Evolutionary conservation across 129 eudicot species (phyloP).

Genomic region (Artemisia argyi): DNA sequence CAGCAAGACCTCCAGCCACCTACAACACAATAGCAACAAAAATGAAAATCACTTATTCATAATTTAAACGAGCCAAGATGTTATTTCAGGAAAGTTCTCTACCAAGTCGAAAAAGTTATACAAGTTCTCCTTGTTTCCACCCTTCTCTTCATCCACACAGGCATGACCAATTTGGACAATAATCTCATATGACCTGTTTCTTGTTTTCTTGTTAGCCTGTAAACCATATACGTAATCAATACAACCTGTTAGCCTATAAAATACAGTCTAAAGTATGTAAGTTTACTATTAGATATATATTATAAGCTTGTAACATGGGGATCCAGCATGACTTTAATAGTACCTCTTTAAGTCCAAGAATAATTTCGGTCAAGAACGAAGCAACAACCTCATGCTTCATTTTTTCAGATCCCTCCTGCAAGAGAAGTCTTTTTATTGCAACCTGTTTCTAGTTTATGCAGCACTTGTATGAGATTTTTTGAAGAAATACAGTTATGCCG

Average conservation of each 20-base stretch:
- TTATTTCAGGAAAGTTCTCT: conserved; percentile 2
- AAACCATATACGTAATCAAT: conserved; percentile 3
- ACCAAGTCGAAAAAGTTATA: conserved; percentile 75
- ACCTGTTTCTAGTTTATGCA: no score
- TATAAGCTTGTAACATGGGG: no score
- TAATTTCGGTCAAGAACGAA: conserved; percentile 81
- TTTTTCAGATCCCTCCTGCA: conserved; percentile 62
- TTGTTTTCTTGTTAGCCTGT: conserved; percentile 89
- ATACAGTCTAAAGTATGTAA: no score
- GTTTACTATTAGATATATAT: no score
- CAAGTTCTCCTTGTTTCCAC: conserved; percentile 69
- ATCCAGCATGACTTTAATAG: conserved; percentile 9
- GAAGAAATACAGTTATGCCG: no score
- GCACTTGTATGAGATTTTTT: no score
- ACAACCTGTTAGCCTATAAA: no score
- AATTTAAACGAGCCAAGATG: conserved; percentile 2
- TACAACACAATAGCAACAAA: conserved; percentile 26
- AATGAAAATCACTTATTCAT: neutral
- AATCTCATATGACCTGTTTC: conserved; percentile 88
- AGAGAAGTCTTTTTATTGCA: no score
- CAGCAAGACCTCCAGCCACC: conserved; percentile 91
- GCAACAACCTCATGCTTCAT: conserved; percentile 50
- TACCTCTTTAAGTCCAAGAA: conserved; percentile 98
- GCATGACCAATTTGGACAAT: conserved; percentile 95
- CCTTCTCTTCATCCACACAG: conserved; percentile 72